Percentiles rank a stretch among this genome's conserved stretches.
phyloP scores from a whole-genome alignment of 768 basidiomycete genomes.

The Lentinus brumalis region DNA sequence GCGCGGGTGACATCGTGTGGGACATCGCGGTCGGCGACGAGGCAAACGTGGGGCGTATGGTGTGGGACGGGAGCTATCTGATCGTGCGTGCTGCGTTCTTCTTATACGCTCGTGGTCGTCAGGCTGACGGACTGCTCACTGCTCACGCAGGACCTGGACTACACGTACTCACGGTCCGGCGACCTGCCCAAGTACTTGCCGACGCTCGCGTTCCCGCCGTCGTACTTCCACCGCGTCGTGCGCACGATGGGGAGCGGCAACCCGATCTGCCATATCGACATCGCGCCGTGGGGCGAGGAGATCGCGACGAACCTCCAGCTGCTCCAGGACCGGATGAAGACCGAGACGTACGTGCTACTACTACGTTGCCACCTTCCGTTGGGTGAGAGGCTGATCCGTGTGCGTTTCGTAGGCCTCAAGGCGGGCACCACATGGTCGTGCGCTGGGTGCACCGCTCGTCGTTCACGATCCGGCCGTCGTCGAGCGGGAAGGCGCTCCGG shows the following conservation, averaged over 20 bases:
- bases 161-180: conserved; percentile 73
- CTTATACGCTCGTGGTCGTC: background rate
- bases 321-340: conserved; percentile 73
- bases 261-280: conserved; percentile 69
- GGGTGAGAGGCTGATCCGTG: conserved; percentile 4
- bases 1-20: conserved; percentile 84
- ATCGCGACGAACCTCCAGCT: conserved; percentile 73
- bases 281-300: conserved; percentile 79
- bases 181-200: conserved; percentile 82
- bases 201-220: conserved; percentile 79
- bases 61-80: conserved; percentile 90
- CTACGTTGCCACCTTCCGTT: conserved; percentile 5
- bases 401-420: conserved; percentile 63
- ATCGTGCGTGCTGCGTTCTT: conserved; percentile 56
- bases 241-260: conserved; percentile 46
- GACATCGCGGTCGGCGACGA: conserved; percentile 86
- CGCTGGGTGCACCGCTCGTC: conserved; percentile 85
- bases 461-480: conserved; percentile 64
- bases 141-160: conserved; percentile 72
- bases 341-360: conserved; percentile 70
- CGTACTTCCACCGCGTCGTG: conserved; percentile 87
- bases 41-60: conserved; percentile 77
- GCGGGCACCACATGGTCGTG: conserved; percentile 76
- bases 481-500: conserved; percentile 35
- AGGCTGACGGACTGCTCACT: background rate